These are phyloP conservation scores for Ustilago tritici DNA, from an alignment of 1,284 basidiomycete genomes.

Conservation along the genomic window DNA sequence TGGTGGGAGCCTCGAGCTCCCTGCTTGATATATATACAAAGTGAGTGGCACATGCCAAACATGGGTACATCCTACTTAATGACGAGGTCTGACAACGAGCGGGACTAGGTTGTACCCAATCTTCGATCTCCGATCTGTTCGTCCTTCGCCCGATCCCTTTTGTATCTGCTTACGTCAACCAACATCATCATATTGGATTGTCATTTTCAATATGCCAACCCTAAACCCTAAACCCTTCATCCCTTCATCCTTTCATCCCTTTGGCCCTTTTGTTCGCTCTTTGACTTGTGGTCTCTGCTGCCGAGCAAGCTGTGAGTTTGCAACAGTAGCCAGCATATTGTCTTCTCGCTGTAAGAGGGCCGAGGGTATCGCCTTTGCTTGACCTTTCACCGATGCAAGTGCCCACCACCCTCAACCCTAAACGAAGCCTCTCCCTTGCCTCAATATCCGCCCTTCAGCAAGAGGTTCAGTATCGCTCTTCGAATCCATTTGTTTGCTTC, in stretches of 20 bases:
- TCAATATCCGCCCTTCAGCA: not conserved
- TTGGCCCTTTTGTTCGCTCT: not conserved
- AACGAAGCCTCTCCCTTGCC: not conserved
- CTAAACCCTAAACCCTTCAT: slow-evolving; percentile 8
- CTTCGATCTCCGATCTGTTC: too few relatives aligned
- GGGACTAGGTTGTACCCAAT: too few relatives aligned
- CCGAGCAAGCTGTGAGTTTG: not conserved
- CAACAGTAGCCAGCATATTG: not conserved
- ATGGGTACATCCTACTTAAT: too few relatives aligned
- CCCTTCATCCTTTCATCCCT: not conserved
- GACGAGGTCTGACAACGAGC: too few relatives aligned
- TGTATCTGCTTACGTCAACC: too few relatives aligned
- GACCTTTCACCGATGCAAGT: not conserved
- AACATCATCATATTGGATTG: too few relatives aligned
- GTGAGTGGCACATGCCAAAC: too few relatives aligned
- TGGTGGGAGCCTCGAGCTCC: too few relatives aligned
- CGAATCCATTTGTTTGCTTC: slow-evolving; percentile 24
- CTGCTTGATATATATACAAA: too few relatives aligned
- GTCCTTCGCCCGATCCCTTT: too few relatives aligned
- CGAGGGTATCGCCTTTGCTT: slow-evolving; percentile 26
- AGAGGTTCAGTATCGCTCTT: not conserved
- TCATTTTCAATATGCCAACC: too few relatives aligned
- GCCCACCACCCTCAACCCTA: slow-evolving; percentile 17
- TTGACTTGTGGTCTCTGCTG: not conserved
- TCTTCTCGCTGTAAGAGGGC: slow-evolving; percentile 18